Conservation (phyloP, 192 early-diverging fungal genomes). For the Lobosporangium transversale region DNA sequence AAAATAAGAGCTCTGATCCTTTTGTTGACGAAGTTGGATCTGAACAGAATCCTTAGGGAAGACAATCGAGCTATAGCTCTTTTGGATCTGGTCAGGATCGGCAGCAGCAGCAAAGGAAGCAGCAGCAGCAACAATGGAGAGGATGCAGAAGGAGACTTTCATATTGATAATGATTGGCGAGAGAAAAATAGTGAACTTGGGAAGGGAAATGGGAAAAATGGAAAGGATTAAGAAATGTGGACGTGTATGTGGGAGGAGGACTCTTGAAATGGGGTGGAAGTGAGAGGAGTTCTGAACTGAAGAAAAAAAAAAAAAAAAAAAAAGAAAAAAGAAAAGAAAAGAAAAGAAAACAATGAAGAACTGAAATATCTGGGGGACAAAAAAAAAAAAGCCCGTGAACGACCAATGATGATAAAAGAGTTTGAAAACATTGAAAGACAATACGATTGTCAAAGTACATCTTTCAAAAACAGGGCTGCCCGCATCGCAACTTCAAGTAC, state of each 20-base stretch:
- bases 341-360: background rate
- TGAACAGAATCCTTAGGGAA: constrained; percentile 19
- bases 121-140: constrained; percentile 38
- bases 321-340: constrained; percentile 14
- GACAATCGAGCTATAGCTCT: constrained; percentile 6
- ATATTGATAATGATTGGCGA: no score
- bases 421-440: no score
- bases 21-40: constrained; percentile 46
- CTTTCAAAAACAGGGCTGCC: no score
- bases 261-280: constrained; percentile 1
- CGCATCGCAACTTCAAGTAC: no score
- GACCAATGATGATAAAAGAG: no score
- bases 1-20: constrained; percentile 30
- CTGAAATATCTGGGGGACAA: background rate
- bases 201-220: background rate
- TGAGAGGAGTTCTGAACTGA: constrained; percentile 3
- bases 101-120: constrained; percentile 20
- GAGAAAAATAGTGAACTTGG: background rate
- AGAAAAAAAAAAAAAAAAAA: constrained; percentile 22
- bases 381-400: background rate
- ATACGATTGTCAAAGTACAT: no score
- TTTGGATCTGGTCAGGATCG: constrained; percentile 13
- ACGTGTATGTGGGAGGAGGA: constrained; percentile 5
- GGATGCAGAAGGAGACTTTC: constrained; percentile 44
- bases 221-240: background rate